phyloP scores from a whole-genome alignment of 208 protist species.

The Crithidia brevicula region DNA sequence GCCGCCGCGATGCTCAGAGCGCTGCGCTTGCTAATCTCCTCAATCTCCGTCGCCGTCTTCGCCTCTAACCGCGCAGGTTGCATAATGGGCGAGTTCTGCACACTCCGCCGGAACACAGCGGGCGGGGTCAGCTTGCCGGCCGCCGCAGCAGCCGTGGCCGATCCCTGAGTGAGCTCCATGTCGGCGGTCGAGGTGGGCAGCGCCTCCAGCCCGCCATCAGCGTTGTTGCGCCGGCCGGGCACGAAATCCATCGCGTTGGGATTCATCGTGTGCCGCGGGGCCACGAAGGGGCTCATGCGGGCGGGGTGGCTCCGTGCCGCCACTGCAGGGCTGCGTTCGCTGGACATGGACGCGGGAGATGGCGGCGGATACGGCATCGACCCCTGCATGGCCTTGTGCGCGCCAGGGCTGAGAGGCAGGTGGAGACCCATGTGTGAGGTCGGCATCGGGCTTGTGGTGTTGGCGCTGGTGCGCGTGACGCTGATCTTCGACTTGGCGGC shows the following conservation, averaged over 20 bases:
- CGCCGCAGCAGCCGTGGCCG: neutral
- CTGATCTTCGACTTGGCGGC: slow-evolving; percentile 37
- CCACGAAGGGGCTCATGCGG: slow-evolving; percentile 70
- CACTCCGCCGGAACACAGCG: slow-evolving; percentile 10
- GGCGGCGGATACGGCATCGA: slow-evolving; percentile 17
- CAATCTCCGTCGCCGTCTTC: slow-evolving; percentile 65
- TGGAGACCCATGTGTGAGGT: slow-evolving; percentile 2
- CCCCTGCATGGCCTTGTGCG: neutral
- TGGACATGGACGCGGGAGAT: slow-evolving; percentile 16
- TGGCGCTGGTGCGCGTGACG: slow-evolving; percentile 47
- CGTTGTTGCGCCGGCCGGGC: slow-evolving; percentile 34
- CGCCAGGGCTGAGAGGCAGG: neutral
- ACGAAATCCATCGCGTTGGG: slow-evolving; percentile 77
- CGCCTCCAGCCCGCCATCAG: slow-evolving; percentile 40
- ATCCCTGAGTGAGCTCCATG: slow-evolving; percentile 38
- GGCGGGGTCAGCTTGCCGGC: neutral
- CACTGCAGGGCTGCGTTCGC: slow-evolving; percentile 33
- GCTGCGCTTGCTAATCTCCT: slow-evolving; percentile 64
- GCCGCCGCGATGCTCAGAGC: slow-evolving; percentile 52
- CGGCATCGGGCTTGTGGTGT: slow-evolving; percentile 39
- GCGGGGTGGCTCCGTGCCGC: slow-evolving; percentile 54
- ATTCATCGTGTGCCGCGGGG: slow-evolving; percentile 64
- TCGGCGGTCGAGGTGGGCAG: slow-evolving; percentile 78
- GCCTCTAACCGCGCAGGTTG: slow-evolving; percentile 29
- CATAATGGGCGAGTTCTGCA: slow-evolving; percentile 28